Conservation (phyloP, 2,329 filamentous ascomycete genomes). For the Sarocladium strictum region DNA sequence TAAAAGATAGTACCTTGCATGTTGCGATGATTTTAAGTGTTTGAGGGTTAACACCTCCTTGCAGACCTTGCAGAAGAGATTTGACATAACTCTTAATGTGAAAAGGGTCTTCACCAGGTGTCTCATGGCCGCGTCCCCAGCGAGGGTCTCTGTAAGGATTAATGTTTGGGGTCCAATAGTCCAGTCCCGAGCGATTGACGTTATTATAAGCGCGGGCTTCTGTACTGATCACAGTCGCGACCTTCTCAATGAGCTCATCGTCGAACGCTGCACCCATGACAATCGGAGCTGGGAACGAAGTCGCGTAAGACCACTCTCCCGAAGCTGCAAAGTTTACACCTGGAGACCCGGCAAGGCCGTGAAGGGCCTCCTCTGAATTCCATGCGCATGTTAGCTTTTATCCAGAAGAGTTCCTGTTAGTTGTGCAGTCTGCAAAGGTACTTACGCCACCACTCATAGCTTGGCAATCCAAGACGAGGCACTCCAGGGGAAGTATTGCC, state of each 20-base stretch:
- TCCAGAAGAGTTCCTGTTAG: no score
- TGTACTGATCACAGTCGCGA: constrained; percentile 48
- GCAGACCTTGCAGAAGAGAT: constrained; percentile 45
- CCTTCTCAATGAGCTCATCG: constrained; percentile 49
- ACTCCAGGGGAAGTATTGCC: background rate
- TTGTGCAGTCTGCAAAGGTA: no score
- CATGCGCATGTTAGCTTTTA: no score
- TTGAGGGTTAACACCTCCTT: constrained; percentile 21
- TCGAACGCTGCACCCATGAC: constrained; percentile 57
- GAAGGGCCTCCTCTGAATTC: constrained; percentile 54
- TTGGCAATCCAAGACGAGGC: constrained; percentile 39
- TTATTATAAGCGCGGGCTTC: constrained; percentile 62
- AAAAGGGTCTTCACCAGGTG: constrained; percentile 49
- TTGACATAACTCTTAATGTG: constrained; percentile 44
- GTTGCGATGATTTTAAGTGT: constrained; percentile 43
- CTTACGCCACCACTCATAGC: constrained; percentile 60
- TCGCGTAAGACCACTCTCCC: constrained; percentile 30
- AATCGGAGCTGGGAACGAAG: constrained; percentile 60
- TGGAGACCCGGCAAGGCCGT: constrained; percentile 52
- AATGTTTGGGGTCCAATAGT: constrained; percentile 62
- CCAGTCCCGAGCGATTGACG: constrained; percentile 42
- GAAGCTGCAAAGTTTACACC: background rate
- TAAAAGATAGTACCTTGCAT: constrained; percentile 32
- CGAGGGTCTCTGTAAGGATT: constrained; percentile 56
- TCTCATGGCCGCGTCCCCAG: constrained; percentile 56